Evolutionary conservation across 768 basidiomycete genomes (phyloP), one percentile per base, ranked within the genome.

Genomic region (Termitomyces sp.): DNA sequence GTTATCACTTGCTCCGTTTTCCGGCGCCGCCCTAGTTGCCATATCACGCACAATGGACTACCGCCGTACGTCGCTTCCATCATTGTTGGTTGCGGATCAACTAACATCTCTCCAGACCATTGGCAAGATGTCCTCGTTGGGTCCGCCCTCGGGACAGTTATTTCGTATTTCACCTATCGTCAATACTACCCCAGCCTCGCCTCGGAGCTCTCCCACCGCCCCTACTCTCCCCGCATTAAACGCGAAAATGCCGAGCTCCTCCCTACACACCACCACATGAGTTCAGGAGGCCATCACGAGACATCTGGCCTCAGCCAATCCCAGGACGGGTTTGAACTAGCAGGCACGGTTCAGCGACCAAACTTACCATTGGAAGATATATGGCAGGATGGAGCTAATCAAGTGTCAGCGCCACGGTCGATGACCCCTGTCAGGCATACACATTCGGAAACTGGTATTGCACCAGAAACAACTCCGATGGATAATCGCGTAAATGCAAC

Each of bases 1-100:
- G 95, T 68, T 95, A 39, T 77, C 89, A 0, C 62, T 94, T 0
- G 68, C 82, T 0, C 97, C 96, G 2, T 79, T 96, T 43, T 70
- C 84, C 31, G 94, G 79, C 9, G 94, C 93, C 2, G 75, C 85
- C 11, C 72, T 92, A 4, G 86, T 92, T 9, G 90, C 90, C 3
- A 84, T 94, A 50, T 89, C 87, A 6, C 84, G 95, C 18, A 94
- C 91, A 2, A 94, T 95, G 89, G 94, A 96, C 70, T 88, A 88
- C 61, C 81, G 94, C 54, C 93, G 89, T 91, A 63, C 56, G 84
- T 79, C 38, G 53, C 22, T 20, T n/a, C 23, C 43, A 15, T 18
- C 35, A 18, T 46, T 20, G 29, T 25, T 12, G 6, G 22, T 23
- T 11, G n/a, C 36, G 9, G 15, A 57, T 62, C 51, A 48, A 64